Conservation (phyloP, 495 filamentous ascomycete species). For the Astrothelium subdiscretum region DNA sequence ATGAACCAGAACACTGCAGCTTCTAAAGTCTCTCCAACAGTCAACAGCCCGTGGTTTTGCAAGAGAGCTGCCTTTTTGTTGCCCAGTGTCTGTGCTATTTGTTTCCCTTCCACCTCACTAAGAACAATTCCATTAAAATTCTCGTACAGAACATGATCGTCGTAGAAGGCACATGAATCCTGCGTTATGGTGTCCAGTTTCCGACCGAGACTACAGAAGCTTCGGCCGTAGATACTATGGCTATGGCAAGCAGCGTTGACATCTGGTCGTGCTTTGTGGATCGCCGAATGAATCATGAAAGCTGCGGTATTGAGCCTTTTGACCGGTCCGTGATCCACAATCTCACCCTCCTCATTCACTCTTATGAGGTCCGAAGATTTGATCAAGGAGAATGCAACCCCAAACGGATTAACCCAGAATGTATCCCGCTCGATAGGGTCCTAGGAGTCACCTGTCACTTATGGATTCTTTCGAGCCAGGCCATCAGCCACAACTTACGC, state of each 20-base stretch:
- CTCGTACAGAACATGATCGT: conserved; percentile 50
- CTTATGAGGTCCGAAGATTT: conserved; percentile 58
- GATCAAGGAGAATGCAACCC: conserved; percentile 57
- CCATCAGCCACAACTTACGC: conserved; percentile 11
- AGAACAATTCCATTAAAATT: conserved; percentile 66
- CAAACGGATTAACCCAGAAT: conserved; percentile 80
- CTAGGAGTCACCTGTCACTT: conserved; percentile 12
- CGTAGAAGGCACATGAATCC: conserved; percentile 33
- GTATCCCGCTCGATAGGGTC: conserved; percentile 56
- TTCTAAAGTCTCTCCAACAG: conserved; percentile 29
- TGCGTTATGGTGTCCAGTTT: conserved; percentile 53
- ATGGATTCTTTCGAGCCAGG: background rate
- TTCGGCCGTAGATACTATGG: conserved; percentile 58
- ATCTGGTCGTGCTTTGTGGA: conserved; percentile 61
- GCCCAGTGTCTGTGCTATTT: conserved; percentile 54
- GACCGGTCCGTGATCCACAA: conserved; percentile 55
- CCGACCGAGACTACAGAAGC: conserved; percentile 55
- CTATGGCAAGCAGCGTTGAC: conserved; percentile 62
- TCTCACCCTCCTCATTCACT: conserved; percentile 50
- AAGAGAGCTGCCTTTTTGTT: conserved; percentile 58
- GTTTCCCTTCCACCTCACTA: conserved; percentile 54
- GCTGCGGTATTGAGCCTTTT: conserved; percentile 55
- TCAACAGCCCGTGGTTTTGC: conserved; percentile 57
- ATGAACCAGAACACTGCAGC: conserved; percentile 63
- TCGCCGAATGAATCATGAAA: conserved; percentile 32